These are phyloP conservation scores for Madurella fahalii DNA, from an alignment of 2,329 filamentous ascomycete genomes.

Conservation along the genomic window DNA sequence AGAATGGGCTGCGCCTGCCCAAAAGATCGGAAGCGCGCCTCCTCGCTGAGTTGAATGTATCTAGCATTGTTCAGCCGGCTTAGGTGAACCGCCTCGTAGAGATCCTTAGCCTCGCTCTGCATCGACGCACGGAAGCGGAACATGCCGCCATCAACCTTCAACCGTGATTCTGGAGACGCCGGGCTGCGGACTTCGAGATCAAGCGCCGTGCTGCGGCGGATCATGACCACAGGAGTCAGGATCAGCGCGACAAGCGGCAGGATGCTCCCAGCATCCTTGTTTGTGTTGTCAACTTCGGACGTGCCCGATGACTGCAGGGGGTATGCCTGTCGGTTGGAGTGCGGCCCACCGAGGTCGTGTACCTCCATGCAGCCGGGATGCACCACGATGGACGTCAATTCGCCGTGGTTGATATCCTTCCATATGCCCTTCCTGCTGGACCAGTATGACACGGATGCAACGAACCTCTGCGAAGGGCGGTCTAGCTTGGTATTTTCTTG, in stretches of 20 bases:
- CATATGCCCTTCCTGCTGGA: constrained; percentile 55
- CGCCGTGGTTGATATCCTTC: constrained; percentile 52
- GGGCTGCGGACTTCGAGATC: constrained; percentile 93
- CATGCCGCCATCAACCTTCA: constrained; percentile 64
- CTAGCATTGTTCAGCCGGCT: constrained; percentile 89
- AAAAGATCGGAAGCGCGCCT: constrained; percentile 68
- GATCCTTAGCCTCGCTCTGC: constrained; percentile 69
- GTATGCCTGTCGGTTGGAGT: constrained; percentile 32
- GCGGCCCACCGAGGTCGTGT: constrained; percentile 40
- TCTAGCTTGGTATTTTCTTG: constrained; percentile 41
- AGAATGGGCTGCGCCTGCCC: constrained; percentile 51
- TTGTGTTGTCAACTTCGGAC: constrained; percentile 30
- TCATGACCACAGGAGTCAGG: constrained; percentile 84
- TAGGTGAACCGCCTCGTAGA: constrained; percentile 84
- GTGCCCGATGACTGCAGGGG: constrained; percentile 33
- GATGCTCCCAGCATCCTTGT: constrained; percentile 31
- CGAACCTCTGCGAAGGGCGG: constrained; percentile 41
- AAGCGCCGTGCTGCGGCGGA: constrained; percentile 84
- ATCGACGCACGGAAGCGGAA: constrained; percentile 86
- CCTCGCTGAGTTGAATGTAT: constrained; percentile 66
- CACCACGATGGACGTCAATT: constrained; percentile 52
- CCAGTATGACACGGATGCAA: constrained; percentile 59
- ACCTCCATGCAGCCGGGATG: constrained; percentile 57
- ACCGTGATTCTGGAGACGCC: constrained; percentile 65
- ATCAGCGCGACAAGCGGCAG: constrained; percentile 66